Evolutionary conservation across 768 basidiomycete species (phyloP).

Genomic region (Boletus barrowsii): DNA sequence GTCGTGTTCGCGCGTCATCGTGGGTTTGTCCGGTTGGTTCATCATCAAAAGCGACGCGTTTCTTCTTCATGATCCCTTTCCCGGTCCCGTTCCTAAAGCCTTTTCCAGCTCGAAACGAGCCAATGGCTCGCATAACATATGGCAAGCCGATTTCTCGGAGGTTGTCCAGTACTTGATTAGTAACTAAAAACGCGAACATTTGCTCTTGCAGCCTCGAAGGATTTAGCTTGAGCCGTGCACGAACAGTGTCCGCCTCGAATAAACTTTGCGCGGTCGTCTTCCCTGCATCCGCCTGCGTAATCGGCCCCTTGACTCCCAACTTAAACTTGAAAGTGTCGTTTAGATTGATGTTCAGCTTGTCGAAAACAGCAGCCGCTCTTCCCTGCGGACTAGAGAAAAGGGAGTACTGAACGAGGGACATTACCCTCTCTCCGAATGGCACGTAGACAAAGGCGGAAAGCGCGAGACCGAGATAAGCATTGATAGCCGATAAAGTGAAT

Average conservation of each 20-base stretch:
- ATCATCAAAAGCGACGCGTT: constrained; percentile 71
- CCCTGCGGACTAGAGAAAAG: constrained; percentile 24
- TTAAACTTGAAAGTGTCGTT: constrained; percentile 31
- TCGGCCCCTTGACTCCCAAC: constrained; percentile 16
- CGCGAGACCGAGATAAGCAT: constrained; percentile 87
- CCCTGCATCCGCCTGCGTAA: constrained; percentile 9
- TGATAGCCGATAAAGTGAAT: constrained; percentile 83
- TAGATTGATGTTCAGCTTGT: constrained; percentile 22
- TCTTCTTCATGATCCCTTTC: constrained; percentile 43
- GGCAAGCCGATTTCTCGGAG: constrained; percentile 82
- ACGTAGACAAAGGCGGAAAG: constrained; percentile 96
- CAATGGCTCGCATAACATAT: constrained; percentile 62
- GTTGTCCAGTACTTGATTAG: constrained; percentile 79
- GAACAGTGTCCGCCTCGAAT: constrained; percentile 53
- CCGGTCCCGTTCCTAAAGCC: constrained; percentile 25
- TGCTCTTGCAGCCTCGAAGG: constrained; percentile 77
- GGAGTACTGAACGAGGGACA: constrained; percentile 47
- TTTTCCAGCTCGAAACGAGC: constrained; percentile 47
- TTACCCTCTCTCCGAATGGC: constrained; percentile 84
- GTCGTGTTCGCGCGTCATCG: constrained; percentile 38
- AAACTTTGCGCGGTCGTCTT: constrained; percentile 18
- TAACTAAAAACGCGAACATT: constrained; percentile 91
- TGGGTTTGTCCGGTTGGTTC: constrained; percentile 38
- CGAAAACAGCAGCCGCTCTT: constrained; percentile 13
- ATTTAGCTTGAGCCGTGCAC: constrained; percentile 57